Percentiles rank a stretch among this genome's conserved stretches.
These are phyloP conservation scores for Cystofilobasidium macerans DNA, from an alignment of 768 basidiomycete genomes.

Conservation along the genomic window DNA sequence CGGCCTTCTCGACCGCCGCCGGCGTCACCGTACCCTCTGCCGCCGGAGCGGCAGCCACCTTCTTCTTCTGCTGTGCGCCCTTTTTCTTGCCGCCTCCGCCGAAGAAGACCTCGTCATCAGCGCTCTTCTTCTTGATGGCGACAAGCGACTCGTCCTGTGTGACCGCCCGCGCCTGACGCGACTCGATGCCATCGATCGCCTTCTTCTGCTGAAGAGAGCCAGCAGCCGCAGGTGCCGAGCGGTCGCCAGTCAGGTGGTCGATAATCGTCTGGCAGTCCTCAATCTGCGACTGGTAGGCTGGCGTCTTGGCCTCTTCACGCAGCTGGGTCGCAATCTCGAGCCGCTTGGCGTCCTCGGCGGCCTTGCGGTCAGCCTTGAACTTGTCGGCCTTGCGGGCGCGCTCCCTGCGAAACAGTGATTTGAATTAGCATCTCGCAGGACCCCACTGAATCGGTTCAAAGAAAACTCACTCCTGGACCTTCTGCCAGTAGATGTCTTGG, in stretches of 20 bases:
- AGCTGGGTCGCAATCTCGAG: constrained; percentile 66
- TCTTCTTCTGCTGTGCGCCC: constrained; percentile 31
- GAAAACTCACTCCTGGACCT: constrained; percentile 21
- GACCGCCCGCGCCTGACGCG: constrained; percentile 75
- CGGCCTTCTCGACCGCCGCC: constrained; percentile 25
- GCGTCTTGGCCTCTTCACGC: constrained; percentile 77
- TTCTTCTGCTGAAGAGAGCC: constrained; percentile 22
- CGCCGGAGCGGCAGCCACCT: constrained; percentile 30
- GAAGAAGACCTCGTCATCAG: constrained; percentile 50
- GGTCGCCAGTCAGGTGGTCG: constrained; percentile 55
- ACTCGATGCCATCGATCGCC: constrained; percentile 39
- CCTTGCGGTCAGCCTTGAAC: constrained; percentile 60
- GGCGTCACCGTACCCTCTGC: constrained; percentile 26
- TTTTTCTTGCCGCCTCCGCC: constrained; percentile 48
- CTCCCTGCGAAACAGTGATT: constrained; percentile 31
- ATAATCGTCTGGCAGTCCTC: constrained; percentile 93
- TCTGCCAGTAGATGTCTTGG: constrained; percentile 26
- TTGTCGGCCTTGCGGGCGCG: constrained; percentile 64
- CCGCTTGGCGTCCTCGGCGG: constrained; percentile 66
- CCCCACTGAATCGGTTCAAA: no score
- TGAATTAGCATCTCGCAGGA: no score
- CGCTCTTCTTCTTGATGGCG: constrained; percentile 81
- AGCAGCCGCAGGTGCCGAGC: constrained; percentile 13
- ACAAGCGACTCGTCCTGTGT: constrained; percentile 54
- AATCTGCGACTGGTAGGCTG: constrained; percentile 84